Evolutionary conservation across 2,329 filamentous ascomycete species (phyloP).

Genomic region (Apiospora arundinis): DNA sequence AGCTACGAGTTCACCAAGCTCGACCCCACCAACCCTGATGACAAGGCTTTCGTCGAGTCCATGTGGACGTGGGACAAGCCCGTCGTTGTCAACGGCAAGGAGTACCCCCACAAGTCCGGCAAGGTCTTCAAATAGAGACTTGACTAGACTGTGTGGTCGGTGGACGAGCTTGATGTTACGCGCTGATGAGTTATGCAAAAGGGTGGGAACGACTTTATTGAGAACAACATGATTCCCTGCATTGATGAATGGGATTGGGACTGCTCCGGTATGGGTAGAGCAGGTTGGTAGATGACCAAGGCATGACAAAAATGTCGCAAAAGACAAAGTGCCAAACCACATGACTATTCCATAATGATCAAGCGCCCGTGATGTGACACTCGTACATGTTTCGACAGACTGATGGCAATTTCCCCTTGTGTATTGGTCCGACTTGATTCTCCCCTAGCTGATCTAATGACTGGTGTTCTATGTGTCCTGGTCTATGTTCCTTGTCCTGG

Average conservation of each 20-base stretch:
- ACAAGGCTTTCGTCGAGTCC: constrained; percentile 84
- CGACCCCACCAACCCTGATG: constrained; percentile 83
- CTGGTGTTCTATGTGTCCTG: no score
- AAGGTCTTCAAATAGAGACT: constrained; percentile 94
- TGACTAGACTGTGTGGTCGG: constrained; percentile 33
- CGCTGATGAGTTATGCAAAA: constrained; percentile 25
- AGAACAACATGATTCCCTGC: constrained; percentile 21
- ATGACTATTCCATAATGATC: background rate
- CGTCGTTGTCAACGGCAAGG: constrained; percentile 81
- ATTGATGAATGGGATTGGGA: constrained; percentile 8
- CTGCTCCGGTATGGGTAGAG: constrained; percentile 3
- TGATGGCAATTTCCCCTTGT: background rate
- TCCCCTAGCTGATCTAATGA: no score
- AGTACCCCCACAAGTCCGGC: constrained; percentile 85
- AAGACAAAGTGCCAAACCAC: constrained; percentile 11
- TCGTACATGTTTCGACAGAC: background rate
- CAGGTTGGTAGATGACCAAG: constrained; percentile 15
- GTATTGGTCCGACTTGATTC: no score
- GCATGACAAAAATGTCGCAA: constrained; percentile 18
- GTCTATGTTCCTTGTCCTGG: no score
- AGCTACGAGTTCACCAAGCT: constrained; percentile 97
- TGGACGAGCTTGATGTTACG: constrained; percentile 22
- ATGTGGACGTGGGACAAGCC: constrained; percentile 94
- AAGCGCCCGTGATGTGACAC: background rate
- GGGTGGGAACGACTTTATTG: constrained; percentile 20